Percentiles rank a stretch among this genome's conserved stretches.
Conservation (phyloP, 129 eudicot species). For the Glebionis coronaria region DNA sequence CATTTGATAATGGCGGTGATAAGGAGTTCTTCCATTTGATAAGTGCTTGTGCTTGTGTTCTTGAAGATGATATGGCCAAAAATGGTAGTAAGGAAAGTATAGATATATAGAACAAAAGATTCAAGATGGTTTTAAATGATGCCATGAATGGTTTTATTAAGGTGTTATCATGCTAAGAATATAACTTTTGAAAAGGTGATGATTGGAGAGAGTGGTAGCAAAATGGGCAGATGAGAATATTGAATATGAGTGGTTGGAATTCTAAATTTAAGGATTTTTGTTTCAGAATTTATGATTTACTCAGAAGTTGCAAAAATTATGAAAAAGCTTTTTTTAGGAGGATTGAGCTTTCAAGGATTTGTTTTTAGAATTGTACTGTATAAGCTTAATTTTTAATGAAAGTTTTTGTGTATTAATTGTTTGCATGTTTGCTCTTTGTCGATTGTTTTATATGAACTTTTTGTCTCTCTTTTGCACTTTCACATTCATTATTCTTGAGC, state of each 20-base stretch:
- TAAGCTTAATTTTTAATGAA: no score
- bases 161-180: conserved; percentile 18
- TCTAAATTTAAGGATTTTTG: conserved; percentile 3
- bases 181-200: conserved; percentile 10
- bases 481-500: no score
- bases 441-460: no score
- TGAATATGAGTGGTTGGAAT: conserved; percentile 28
- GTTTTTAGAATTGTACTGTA: no score
- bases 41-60: conserved; percentile 67
- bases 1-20: conserved; percentile 31
- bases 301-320: conserved; percentile 19
- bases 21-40: conserved; percentile 59
- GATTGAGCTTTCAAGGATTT: conserved; percentile 14
- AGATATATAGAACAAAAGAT: conserved; percentile 27
- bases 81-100: conserved; percentile 38
- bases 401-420: no score
- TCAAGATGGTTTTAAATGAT: conserved; percentile 21
- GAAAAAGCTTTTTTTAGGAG: background rate
- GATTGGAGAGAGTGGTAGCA: conserved; percentile 16
- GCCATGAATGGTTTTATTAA: conserved; percentile 38
- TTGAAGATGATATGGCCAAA: conserved; percentile 33
- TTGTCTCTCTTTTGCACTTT: no score
- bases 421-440: no score
- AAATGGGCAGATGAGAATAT: conserved; percentile 20
- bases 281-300: conserved; percentile 15